A percentile compares a stretch with the other conserved stretches of the same genome.
Evolutionary conservation across 140 eudicot genomes (phyloP).

Genomic region (Erigeron philadelphicus): DNA sequence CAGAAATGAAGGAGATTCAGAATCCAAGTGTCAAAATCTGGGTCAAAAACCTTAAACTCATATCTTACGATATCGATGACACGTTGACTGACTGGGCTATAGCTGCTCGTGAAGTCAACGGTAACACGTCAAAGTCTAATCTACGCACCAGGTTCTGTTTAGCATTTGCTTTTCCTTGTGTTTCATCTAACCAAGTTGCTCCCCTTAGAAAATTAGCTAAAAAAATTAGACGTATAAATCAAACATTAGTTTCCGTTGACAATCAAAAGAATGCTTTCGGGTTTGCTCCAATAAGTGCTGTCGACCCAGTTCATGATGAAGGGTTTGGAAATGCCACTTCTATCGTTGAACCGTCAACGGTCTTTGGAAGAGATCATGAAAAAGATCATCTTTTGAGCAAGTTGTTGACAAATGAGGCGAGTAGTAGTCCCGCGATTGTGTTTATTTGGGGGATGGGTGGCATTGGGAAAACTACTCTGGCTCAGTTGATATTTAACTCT

Average conservation of each 20-base stretch:
- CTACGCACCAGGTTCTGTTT: neutral
- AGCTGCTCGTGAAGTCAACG: slow-evolving; percentile 16
- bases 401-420: neutral
- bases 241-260: neutral
- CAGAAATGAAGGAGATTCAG: slow-evolving; percentile 13
- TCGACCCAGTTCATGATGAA: neutral
- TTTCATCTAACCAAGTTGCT: neutral
- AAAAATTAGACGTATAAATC: slow-evolving; percentile 10
- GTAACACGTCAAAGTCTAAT: slow-evolving; percentile 20
- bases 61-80: slow-evolving; percentile 18
- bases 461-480: slow-evolving; percentile 19
- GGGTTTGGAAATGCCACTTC: neutral
- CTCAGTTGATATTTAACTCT: neutral
- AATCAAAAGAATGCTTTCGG: neutral
- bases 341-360: neutral
- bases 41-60: slow-evolving; percentile 9
- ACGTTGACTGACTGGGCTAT: slow-evolving; percentile 11
- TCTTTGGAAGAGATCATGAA: slow-evolving; percentile 8
- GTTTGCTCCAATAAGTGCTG: neutral
- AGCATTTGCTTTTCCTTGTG: slow-evolving; percentile 9
- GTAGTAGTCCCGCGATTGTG: neutral
- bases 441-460: slow-evolving; percentile 26
- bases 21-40: neutral
- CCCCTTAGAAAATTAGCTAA: slow-evolving; percentile 6
- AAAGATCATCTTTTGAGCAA: slow-evolving; percentile 8